Conservation (phyloP, 1,284 basidiomycete species). For the Ceratobasidium sp. region DNA sequence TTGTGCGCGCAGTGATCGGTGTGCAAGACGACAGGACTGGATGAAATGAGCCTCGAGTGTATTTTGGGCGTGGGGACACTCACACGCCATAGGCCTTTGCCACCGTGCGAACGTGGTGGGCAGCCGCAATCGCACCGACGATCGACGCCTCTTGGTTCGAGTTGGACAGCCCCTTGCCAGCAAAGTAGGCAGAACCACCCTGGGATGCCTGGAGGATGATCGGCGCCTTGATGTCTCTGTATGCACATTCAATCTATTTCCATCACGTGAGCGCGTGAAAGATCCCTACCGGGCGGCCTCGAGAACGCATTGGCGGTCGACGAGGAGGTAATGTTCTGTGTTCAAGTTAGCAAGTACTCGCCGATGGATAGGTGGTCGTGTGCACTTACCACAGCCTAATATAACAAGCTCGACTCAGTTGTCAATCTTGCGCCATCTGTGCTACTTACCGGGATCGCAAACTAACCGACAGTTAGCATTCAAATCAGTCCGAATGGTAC, state of each 20-base stretch:
- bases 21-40: constrained; percentile 94
- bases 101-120: constrained; percentile 89
- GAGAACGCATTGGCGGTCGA: constrained; percentile 86
- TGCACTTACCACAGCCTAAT: constrained; percentile 72
- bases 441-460: constrained; percentile 80
- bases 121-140: constrained; percentile 89
- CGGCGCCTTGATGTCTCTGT: constrained; percentile 88
- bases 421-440: background rate
- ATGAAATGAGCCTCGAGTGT: background rate
- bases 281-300: constrained; percentile 78
- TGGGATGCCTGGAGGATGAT: constrained; percentile 99
- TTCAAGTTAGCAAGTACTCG: background rate
- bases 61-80: constrained; percentile 49
- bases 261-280: constrained; percentile 25
- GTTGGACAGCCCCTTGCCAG: constrained; percentile 95
- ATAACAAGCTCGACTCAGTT: constrained; percentile 1
- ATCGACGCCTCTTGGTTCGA: constrained; percentile 98
- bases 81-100: constrained; percentile 91
- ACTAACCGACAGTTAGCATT: constrained; percentile 54
- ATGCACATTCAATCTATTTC: constrained; percentile 11
- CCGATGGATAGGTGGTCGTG: constrained; percentile 19
- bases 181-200: constrained; percentile 95
- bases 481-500: background rate
- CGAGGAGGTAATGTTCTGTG: constrained; percentile 82
- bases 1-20: constrained; percentile 99